phyloP scores from a whole-genome alignment of 2,329 filamentous ascomycete genomes.

The Pyricularia pennisetigena region DNA sequence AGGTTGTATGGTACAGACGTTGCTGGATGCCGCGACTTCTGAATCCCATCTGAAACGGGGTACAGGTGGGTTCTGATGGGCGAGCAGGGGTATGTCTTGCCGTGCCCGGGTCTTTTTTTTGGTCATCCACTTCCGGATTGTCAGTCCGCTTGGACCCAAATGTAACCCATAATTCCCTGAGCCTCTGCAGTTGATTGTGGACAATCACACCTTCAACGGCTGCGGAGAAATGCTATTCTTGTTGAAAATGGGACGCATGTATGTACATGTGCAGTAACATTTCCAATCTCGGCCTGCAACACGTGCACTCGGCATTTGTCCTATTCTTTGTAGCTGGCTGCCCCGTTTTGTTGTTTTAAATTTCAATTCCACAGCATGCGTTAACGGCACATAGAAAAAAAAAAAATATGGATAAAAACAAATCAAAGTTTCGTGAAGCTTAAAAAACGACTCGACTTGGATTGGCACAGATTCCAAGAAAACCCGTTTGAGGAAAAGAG shows the following conservation, averaged over 20 bases:
- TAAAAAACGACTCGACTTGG: too few relatives aligned
- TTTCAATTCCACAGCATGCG: background rate
- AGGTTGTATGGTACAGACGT: background rate
- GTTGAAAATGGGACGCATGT: background rate
- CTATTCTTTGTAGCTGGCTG: background rate
- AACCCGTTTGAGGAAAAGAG: too few relatives aligned
- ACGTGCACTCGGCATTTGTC: background rate
- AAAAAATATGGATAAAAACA: too few relatives aligned
- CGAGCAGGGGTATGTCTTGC: background rate
- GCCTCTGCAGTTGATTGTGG: background rate
- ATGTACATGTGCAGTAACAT: background rate
- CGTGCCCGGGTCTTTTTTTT: background rate
- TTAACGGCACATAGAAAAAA: background rate
- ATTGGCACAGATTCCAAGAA: too few relatives aligned
- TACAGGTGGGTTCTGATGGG: background rate
- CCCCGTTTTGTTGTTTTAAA: background rate
- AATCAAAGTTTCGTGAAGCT: too few relatives aligned
- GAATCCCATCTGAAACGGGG: conserved; percentile 19
- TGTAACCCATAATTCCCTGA: background rate
- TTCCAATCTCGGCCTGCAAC: background rate
- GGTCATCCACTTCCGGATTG: background rate
- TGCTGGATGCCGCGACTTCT: conserved; percentile 9
- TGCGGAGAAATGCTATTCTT: background rate
- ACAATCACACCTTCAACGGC: background rate
- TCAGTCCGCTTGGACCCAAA: background rate